A percentile compares a stretch with the other conserved stretches of the same genome.
These are phyloP conservation scores for Claviceps arundinis DNA, from an alignment of 2,329 filamentous ascomycete species.

Conservation along the genomic window DNA sequence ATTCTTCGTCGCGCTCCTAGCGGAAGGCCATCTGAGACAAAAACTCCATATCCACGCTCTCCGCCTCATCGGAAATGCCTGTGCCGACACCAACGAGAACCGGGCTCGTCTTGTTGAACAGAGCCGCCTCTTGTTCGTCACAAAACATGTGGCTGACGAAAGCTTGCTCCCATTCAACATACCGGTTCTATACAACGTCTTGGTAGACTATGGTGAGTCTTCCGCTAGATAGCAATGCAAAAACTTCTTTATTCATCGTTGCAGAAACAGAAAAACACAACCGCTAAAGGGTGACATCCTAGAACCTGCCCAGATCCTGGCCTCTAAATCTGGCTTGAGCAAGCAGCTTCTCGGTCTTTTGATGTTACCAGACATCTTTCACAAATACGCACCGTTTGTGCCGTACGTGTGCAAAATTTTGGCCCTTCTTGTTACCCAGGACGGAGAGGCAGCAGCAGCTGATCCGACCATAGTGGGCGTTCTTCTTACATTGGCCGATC, in stretches of 20 bases:
- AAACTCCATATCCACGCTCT: constrained; percentile 40
- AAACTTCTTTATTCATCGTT: too few species aligned
- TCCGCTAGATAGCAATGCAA: too few species aligned
- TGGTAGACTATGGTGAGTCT: constrained; percentile 46
- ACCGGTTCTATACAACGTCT: constrained; percentile 48
- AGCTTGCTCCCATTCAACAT: constrained; percentile 37
- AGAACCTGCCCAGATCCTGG: constrained; percentile 46
- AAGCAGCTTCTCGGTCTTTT: constrained; percentile 35
- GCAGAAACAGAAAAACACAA: background rate
- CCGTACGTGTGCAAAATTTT: constrained; percentile 44
- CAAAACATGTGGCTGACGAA: constrained; percentile 33
- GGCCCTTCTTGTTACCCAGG: constrained; percentile 38
- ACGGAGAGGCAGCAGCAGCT: constrained; percentile 31
- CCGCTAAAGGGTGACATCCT: background rate
- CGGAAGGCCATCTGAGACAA: constrained; percentile 23
- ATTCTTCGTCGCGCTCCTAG: constrained; percentile 38
- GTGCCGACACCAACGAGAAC: constrained; percentile 51
- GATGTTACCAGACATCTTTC: constrained; percentile 27
- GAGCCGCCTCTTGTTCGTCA: constrained; percentile 33
- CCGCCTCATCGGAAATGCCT: constrained; percentile 48
- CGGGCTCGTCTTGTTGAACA: constrained; percentile 39
- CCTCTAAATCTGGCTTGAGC: constrained; percentile 38
- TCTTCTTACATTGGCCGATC: constrained; percentile 36
- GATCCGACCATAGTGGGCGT: constrained; percentile 32
- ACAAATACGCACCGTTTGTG: constrained; percentile 28